phyloP scores from a whole-genome alignment of 495 filamentous ascomycete species.

The Xylaria curta region DNA sequence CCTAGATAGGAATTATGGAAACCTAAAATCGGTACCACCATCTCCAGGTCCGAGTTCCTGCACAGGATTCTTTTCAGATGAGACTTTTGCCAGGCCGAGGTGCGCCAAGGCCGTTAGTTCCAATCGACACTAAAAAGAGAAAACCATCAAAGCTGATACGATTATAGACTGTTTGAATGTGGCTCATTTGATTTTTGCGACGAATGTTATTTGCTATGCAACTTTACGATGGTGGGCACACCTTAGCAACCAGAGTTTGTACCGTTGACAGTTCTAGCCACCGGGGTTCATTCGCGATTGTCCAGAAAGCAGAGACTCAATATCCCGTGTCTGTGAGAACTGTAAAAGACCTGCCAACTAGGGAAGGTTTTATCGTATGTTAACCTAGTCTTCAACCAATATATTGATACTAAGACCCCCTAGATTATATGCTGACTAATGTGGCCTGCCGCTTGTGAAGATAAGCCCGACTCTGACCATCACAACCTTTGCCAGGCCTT shows the following conservation, averaged over 20 bases:
- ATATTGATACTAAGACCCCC: neutral
- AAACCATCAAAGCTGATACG: neutral
- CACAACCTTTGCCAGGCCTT: neutral
- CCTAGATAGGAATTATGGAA: neutral
- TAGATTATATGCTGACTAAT: neutral
- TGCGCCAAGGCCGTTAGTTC: neutral
- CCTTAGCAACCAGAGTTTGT: no score
- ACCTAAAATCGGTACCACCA: neutral
- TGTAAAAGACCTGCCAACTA: neutral
- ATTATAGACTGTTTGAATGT: neutral
- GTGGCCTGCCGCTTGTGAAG: neutral
- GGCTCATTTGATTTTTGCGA: neutral
- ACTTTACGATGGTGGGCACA: no score
- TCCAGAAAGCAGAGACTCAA: neutral
- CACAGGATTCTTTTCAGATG: neutral
- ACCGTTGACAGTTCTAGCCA: neutral
- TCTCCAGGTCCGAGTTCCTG: neutral
- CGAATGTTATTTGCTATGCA: neutral
- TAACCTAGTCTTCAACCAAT: neutral
- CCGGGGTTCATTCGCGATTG: neutral
- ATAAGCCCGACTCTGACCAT: neutral
- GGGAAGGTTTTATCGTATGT: neutral
- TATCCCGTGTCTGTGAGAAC: neutral
- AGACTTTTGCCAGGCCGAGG: neutral
- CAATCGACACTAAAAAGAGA: neutral